These are phyloP conservation scores for Hortiboletus campestris DNA, from an alignment of 768 basidiomycete species.

Conservation along the genomic window DNA sequence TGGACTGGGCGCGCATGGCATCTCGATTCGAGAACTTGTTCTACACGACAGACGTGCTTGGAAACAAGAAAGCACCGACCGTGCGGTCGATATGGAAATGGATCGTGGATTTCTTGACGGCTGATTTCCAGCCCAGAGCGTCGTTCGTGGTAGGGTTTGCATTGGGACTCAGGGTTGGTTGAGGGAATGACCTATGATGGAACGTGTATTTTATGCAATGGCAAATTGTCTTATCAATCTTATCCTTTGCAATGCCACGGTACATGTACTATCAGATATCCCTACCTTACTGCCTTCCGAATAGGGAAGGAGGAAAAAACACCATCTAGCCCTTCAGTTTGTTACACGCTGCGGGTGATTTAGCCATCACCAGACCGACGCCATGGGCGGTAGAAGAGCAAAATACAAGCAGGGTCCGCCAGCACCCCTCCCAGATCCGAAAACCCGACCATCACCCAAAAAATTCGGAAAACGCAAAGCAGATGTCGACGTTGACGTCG, in stretches of 20 bases:
- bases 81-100: conserved; percentile 63
- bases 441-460: conserved; percentile 43
- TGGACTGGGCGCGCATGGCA: conserved; percentile 75
- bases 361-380: conserved; percentile 6
- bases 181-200: conserved; percentile 12
- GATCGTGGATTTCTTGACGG: conserved; percentile 78
- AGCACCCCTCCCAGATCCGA: conserved; percentile 46
- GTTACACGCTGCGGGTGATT: background rate
- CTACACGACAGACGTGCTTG: conserved; percentile 59
- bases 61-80: conserved; percentile 58
- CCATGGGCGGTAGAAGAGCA: conserved; percentile 83
- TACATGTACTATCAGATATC: background rate
- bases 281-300: conserved; percentile 8
- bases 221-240: background rate
- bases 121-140: conserved; percentile 90
- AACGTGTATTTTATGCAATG: background rate
- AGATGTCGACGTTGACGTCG: conserved; percentile 35
- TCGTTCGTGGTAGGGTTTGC: conserved; percentile 83
- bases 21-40: conserved; percentile 70
- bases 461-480: conserved; percentile 77
- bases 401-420: conserved; percentile 83
- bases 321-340: background rate
- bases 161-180: conserved; percentile 82
- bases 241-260: background rate
- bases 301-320: conserved; percentile 28